Evolutionary conservation across 805 yeast genomes (phyloP), one percentile per base, ranked within the genome.

Genomic region (Yarrowia divulgata): DNA sequence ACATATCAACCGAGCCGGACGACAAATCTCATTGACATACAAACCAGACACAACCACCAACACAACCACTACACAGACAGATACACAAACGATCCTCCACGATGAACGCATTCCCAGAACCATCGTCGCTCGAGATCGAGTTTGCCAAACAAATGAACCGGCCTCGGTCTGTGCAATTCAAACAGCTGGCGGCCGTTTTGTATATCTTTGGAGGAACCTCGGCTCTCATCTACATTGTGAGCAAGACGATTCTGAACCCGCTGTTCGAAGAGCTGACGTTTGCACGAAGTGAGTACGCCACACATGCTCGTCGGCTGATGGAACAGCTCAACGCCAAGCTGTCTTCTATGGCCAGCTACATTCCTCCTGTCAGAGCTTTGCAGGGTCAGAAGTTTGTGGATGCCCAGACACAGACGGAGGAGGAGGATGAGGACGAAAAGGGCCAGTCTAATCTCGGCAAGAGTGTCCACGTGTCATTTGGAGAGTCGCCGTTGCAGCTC

Each of bases 121-220:
- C 71, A 35, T 63, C 74, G 1, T 73, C 71, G 18, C 63, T 71
- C 23, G 60, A 69, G 9, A 54, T 67, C 55, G 67, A 35, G 57
- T 63, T 63, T 48, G 68, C 68, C 57, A 52, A 69, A 50, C 63
- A 68, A 16, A 72, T 73, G 16, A 40, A 55, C 37, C 54, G 69
- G 34, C 55, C 72, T 13, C 64, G 69, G 29, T 67, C 73, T 14
- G 70, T 77, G 18, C 69, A 71, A 35, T 62, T 76, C 35, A 63
- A 68, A 54, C 71, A 73, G n/a, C 71, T 78, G 49, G 69, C 77
- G 3, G 77, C 76, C 1, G 67, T 78, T 16, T 64, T 75, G 16
- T 78, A 78, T 67, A 70, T 73, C 14, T 78, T 75, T 69, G 80
- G 79, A 0, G 80, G 80, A 8, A 71, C 73, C 5, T 69, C 76